Percentiles rank a stretch among this genome's conserved stretches.
Conservation (phyloP, 192 early-diverging fungal genomes). For the Coemansia sp. region DNA sequence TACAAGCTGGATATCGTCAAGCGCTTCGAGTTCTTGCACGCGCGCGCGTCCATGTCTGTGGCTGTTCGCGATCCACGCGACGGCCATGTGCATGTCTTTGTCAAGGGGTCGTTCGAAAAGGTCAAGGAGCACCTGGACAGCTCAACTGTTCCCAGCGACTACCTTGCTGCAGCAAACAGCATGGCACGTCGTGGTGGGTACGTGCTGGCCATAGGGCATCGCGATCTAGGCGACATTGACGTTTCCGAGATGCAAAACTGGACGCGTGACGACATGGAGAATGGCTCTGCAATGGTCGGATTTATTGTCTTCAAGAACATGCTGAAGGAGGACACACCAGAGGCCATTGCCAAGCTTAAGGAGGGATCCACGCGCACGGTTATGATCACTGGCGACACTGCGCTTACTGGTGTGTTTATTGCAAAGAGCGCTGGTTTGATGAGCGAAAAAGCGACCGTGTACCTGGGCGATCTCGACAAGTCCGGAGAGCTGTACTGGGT, state of each 20-base stretch:
- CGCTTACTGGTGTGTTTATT: conserved; percentile 71
- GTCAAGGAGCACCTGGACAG: conserved; percentile 59
- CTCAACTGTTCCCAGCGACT: conserved; percentile 58
- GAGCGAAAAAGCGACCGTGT: conserved; percentile 20
- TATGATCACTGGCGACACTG: conserved; percentile 86
- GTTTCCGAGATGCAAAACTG: conserved; percentile 42
- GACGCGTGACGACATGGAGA: conserved; percentile 64
- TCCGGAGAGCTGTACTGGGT: conserved; percentile 56
- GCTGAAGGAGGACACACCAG: conserved; percentile 69
- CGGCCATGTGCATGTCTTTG: conserved; percentile 60
- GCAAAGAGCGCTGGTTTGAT: conserved; percentile 49
- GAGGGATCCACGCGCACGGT: conserved; percentile 67
- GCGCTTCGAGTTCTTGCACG: conserved; percentile 72
- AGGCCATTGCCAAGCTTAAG: conserved; percentile 69
- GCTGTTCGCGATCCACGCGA: conserved; percentile 57
- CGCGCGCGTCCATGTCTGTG: conserved; percentile 70
- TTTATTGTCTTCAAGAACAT: conserved; percentile 76
- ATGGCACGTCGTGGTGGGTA: conserved; percentile 73
- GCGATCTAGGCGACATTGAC: conserved; percentile 57
- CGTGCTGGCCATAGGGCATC: conserved; percentile 70
- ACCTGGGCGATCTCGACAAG: conserved; percentile 58
- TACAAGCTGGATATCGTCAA: conserved; percentile 56
- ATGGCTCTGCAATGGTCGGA: conserved; percentile 57
- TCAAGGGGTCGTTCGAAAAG: conserved; percentile 58
- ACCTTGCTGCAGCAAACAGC: conserved; percentile 54